Percentiles rank a stretch among this genome's conserved stretches.
These are phyloP conservation scores for Nakazawaea pomicola DNA, from an alignment of 805 yeast species.

Conservation along the genomic window DNA sequence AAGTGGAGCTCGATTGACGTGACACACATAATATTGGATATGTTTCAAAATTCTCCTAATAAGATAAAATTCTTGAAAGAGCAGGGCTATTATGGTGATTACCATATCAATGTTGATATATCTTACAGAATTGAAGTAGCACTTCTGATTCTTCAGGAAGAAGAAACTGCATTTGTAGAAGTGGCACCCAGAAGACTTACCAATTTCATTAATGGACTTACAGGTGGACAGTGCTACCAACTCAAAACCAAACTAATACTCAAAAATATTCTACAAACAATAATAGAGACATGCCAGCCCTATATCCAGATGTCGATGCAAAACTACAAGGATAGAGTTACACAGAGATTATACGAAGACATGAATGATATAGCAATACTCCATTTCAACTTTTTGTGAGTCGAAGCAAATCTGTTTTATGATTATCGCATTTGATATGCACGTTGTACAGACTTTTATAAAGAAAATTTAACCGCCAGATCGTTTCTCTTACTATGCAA, in stretches of 20 bases:
- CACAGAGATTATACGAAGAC: constrained; percentile 8
- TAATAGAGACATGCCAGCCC: neutral
- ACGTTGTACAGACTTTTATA: neutral
- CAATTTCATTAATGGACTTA: constrained; percentile 40
- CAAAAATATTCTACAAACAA: constrained; percentile 25
- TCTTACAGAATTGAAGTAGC: constrained; percentile 79
- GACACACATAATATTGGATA: constrained; percentile 32
- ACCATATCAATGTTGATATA: constrained; percentile 53
- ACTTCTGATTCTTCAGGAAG: constrained; percentile 49
- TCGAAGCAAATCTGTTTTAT: no score
- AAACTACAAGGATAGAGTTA: neutral
- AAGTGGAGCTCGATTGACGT: constrained; percentile 71
- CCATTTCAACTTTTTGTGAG: no score
- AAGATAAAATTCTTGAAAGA: constrained; percentile 44
- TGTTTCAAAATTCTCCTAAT: constrained; percentile 27
- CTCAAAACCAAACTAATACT: constrained; percentile 26
- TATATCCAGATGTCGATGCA: neutral
- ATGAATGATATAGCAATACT: constrained; percentile 2
- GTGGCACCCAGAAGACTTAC: constrained; percentile 27
- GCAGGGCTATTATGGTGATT: constrained; percentile 65
- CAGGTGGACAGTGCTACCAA: constrained; percentile 33
- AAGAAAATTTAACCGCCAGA: constrained; percentile 8
- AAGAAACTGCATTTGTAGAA: constrained; percentile 6
- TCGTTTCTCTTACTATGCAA: constrained; percentile 15
- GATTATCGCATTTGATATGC: no score